Conservation (phyloP, 2,329 filamentous ascomycete species). For the Gnomoniopsis sp. region DNA sequence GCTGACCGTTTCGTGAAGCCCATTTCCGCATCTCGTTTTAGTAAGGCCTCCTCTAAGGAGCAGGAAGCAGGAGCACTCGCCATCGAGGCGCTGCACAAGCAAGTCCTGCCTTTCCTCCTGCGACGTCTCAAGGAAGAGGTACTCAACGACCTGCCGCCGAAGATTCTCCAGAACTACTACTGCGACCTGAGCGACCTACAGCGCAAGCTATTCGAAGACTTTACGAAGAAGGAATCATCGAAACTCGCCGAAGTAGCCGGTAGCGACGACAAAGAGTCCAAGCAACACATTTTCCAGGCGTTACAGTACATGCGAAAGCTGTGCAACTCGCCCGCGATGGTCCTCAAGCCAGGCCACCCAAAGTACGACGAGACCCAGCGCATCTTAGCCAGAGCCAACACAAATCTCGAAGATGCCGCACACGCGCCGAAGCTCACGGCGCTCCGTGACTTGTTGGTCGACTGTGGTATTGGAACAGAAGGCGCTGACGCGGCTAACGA, state of each 20-base stretch:
- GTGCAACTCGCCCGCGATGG: slow-evolving; percentile 94
- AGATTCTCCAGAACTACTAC: slow-evolving; percentile 99
- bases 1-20: slow-evolving; percentile 92
- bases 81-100: slow-evolving; percentile 97
- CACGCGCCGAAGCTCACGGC: slow-evolving; percentile 94
- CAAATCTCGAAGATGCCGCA: slow-evolving; percentile 75
- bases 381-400: slow-evolving; percentile 73
- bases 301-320: slow-evolving; percentile 99
- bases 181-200: slow-evolving; percentile 95
- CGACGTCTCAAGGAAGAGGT: slow-evolving; percentile 98
- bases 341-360: slow-evolving; percentile 91
- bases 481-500: slow-evolving; percentile 53
- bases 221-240: slow-evolving; percentile 89
- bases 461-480: slow-evolving; percentile 90
- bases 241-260: slow-evolving; percentile 81
- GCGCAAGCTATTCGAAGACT: slow-evolving; percentile 93
- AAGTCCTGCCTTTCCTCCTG: slow-evolving; percentile 92
- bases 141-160: slow-evolving; percentile 89
- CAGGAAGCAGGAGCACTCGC: slow-evolving; percentile 95
- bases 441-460: slow-evolving; percentile 88
- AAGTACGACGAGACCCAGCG: slow-evolving; percentile 86
- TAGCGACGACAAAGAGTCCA: slow-evolving; percentile 84
- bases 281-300: slow-evolving; percentile 98
- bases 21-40: slow-evolving; percentile 89
- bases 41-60: slow-evolving; percentile 96